Base-by-base conservation (phyloP, 2,329 filamentous ascomycete species). In the Penicillium psychrosexuale region DNA sequence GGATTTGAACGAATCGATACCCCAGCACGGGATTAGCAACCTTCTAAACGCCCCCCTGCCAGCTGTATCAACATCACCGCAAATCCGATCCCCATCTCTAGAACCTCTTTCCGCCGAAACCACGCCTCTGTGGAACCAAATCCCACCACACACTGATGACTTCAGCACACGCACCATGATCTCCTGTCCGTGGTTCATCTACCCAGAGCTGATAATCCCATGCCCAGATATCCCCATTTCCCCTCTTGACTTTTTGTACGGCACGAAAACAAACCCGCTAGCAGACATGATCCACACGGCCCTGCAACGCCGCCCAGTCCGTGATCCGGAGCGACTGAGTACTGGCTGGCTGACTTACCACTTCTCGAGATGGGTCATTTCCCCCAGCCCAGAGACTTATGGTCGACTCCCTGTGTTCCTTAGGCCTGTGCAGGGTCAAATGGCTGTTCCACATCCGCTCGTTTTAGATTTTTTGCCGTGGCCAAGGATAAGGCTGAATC, bases 191-290 rank as follows among this genome's bases (percentile, higher is more conserved):
- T 67, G 64, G 62, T 51, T 67, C 24, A 42, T 47, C 3, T 54
- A 59, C 27, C 64, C 57, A 13, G 58, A 65, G 3, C 51, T 53
- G 9, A 62, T 69, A n/a, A 40, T 44, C 4, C 33, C 52, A 5
- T 67, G 55, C 17, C 64, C 66, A 5, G 57, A 63, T 15, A 49
- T 51, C 9, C 59, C 61, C 2, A 34, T 51, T 27, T 66, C 65
- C 0, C 66, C 66, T 0, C 58, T 69, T 2, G 66, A 68, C 13
- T 45, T 69, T 5, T 45, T 69, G 1, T 66, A 69, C 22, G 67
- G 67, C 15, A 64, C 61, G 22, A 61, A 61, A 17, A 58, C 59
- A 38, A 69, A 69, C 36, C 37, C 46, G 13, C 55, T 69, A 9
- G 66, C 66, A 39, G 50, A 68, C n/a, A 51, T 57, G 45, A 66